A percentile compares a stretch with the other conserved stretches of the same genome.
These are phyloP conservation scores for Rhizophagus sp. DNA, from an alignment of 192 early-diverging fungal genomes.

Conservation along the genomic window DNA sequence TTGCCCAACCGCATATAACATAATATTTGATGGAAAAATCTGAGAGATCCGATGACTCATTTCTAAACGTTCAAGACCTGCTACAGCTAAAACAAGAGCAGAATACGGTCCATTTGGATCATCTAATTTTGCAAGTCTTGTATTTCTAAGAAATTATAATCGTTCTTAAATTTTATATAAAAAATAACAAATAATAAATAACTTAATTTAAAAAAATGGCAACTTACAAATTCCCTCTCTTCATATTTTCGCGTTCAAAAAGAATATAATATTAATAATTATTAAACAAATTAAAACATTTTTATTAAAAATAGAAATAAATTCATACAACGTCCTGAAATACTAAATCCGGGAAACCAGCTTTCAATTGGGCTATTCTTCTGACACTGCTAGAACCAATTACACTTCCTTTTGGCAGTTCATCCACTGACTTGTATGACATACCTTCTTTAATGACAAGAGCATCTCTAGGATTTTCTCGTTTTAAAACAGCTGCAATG, in stretches of 20 bases:
- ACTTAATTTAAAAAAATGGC: constrained; percentile 15
- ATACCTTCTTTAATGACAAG: constrained; percentile 63
- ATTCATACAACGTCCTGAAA: constrained; percentile 78
- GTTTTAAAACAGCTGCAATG: constrained; percentile 77
- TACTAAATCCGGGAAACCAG: constrained; percentile 70
- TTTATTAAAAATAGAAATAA: not conserved
- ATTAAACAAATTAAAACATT: constrained; percentile 15
- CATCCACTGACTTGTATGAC: constrained; percentile 50
- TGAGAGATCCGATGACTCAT: constrained; percentile 71
- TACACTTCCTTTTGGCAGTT: constrained; percentile 71
- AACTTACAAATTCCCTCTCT: constrained; percentile 44
- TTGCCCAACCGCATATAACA: constrained; percentile 91
- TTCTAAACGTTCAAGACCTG: constrained; percentile 78
- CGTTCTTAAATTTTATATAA: constrained; percentile 31
- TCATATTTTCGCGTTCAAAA: not conserved
- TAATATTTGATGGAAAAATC: constrained; percentile 54
- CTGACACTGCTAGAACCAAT: constrained; percentile 90
- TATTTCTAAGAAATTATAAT: constrained; percentile 57
- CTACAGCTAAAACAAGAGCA: constrained; percentile 84
- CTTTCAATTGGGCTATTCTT: constrained; percentile 81
- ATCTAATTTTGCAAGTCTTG: constrained; percentile 86
- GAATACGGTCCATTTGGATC: constrained; percentile 65
- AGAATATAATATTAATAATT: not conserved
- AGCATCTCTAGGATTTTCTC: constrained; percentile 92
- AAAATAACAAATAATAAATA: constrained; percentile 3